Evolutionary conservation across 805 yeast species (phyloP).

Genomic region (Torulaspora indica): DNA sequence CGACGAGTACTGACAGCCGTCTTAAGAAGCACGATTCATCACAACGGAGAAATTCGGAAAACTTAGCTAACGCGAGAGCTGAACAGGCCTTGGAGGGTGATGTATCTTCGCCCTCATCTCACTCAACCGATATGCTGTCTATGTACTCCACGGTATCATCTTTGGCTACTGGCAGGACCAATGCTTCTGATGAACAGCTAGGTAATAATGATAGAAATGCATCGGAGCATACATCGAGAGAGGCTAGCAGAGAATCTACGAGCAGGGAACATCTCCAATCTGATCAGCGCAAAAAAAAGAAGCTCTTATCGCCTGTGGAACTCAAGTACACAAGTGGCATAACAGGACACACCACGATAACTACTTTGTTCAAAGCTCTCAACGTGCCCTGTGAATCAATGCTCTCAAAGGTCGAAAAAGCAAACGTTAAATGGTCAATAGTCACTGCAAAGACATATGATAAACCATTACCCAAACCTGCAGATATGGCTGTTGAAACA

Average conservation of each 20-base stretch:
- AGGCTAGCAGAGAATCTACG: background rate
- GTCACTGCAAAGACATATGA: constrained; percentile 20
- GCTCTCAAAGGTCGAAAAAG: constrained; percentile 17
- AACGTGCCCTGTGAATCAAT: constrained; percentile 12
- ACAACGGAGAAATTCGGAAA: background rate
- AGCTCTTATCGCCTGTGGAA: constrained; percentile 25
- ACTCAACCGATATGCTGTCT: constrained; percentile 20
- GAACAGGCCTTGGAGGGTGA: constrained; percentile 2
- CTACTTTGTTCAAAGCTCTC: constrained; percentile 10
- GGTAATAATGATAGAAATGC: constrained; percentile 1
- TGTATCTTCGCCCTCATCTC: constrained; percentile 10
- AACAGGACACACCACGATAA: background rate
- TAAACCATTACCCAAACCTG: constrained; percentile 24
- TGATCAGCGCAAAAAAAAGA: constrained; percentile 15
- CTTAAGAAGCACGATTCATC: background rate
- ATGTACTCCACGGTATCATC: constrained; percentile 24
- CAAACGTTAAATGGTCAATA: constrained; percentile 26
- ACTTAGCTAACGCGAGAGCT: background rate
- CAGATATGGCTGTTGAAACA: constrained; percentile 10
- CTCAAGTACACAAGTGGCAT: constrained; percentile 13
- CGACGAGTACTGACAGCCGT: constrained; percentile 4
- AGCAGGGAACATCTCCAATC: constrained; percentile 1
- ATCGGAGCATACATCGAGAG: background rate
- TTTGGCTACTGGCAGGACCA: constrained; percentile 16
- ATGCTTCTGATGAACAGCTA: constrained; percentile 16